phyloP scores from a whole-genome alignment of 768 basidiomycete genomes.

The Omphalotus guepiniiformis region DNA sequence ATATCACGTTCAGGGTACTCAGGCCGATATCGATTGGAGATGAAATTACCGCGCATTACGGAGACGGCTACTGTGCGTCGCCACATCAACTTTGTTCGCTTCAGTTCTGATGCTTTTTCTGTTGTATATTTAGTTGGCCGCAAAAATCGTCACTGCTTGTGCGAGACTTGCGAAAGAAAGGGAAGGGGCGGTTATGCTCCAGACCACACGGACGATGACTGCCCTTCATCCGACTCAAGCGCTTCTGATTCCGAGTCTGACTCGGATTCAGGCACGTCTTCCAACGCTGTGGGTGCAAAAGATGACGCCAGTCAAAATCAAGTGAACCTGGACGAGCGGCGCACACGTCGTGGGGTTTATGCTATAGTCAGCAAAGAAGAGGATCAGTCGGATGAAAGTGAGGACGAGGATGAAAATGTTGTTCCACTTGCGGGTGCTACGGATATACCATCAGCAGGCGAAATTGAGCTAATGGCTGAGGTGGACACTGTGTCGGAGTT shows the following conservation, averaged over 20 bases:
- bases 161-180: constrained; percentile 80
- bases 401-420: constrained; percentile 45
- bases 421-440: constrained; percentile 41
- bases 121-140: constrained; percentile 55
- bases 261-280: constrained; percentile 33
- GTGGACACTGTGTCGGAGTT: constrained; percentile 43
- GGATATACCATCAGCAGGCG: constrained; percentile 44
- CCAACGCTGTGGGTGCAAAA: constrained; percentile 24
- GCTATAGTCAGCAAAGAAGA: constrained; percentile 58
- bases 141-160: constrained; percentile 73
- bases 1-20: constrained; percentile 85
- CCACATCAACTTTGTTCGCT: constrained; percentile 10
- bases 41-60: constrained; percentile 88
- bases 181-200: constrained; percentile 72
- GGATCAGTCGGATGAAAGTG: constrained; percentile 57
- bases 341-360: constrained; percentile 81
- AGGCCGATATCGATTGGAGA: constrained; percentile 75
- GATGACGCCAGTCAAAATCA: constrained; percentile 26
- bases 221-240: constrained; percentile 45
- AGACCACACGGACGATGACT: constrained; percentile 45
- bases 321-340: constrained; percentile 71
- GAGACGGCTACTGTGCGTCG: constrained; percentile 83
- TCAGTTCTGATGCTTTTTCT: constrained; percentile 17
- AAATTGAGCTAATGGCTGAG: constrained; percentile 52
- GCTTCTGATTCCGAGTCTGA: constrained; percentile 46